Evolutionary conservation across 306 rosid genomes (phyloP).

Genomic region (Vachellia collinsii): DNA sequence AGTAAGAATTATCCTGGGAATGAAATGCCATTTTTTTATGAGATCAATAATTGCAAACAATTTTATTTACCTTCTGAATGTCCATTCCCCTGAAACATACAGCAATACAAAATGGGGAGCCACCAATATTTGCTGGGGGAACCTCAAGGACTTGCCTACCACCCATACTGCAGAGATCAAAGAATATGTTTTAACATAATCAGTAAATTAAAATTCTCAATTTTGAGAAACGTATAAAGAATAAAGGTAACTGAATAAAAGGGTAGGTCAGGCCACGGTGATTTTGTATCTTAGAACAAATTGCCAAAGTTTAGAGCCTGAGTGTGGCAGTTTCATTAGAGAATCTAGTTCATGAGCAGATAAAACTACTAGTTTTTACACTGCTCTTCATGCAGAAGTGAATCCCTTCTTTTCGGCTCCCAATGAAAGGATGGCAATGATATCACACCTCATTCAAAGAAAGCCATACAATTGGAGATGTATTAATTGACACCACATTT

Average conservation of each 20-base stretch:
- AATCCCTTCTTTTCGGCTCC: neutral
- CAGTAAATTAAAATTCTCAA: neutral
- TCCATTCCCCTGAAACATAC: conserved; percentile 23
- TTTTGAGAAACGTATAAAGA: neutral
- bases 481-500: neutral
- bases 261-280: neutral
- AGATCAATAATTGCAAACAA: neutral
- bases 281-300: neutral
- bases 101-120: conserved; percentile 25
- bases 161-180: conserved; percentile 32
- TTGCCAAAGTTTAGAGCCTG: neutral
- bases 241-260: neutral
- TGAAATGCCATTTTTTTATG: neutral
- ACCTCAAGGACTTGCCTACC: conserved; percentile 26
- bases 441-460: neutral
- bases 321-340: neutral
- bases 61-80: conserved; percentile 14
- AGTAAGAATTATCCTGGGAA: neutral
- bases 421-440: neutral
- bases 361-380: neutral
- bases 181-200: conserved; percentile 19
- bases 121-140: conserved; percentile 19
- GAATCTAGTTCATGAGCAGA: neutral
- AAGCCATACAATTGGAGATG: neutral
- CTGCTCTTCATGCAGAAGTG: neutral